A percentile compares a stretch with the other conserved stretches of the same genome.
Evolutionary conservation across 169 alveolate genomes (phyloP).

Genomic region (Cyclospora cayetanensis): DNA sequence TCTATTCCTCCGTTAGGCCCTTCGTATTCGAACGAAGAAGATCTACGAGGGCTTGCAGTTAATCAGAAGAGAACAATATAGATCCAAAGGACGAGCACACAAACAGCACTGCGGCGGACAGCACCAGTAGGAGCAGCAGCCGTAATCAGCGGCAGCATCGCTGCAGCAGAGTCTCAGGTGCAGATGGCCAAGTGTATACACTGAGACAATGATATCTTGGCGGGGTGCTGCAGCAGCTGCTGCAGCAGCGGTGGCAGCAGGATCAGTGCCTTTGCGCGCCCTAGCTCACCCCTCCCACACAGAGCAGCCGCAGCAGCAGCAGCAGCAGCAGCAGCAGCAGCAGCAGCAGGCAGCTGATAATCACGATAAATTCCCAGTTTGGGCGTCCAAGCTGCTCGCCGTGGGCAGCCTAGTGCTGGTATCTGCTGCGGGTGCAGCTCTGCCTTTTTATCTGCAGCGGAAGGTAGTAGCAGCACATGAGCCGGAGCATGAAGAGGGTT

Average conservation of each 20-base stretch:
- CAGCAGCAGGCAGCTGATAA: neutral
- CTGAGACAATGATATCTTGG: neutral
- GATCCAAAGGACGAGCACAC: too few relatives aligned
- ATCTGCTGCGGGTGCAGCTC: neutral
- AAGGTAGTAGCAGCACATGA: neutral
- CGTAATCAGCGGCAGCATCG: neutral
- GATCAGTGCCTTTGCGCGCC: neutral
- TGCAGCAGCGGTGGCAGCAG: conserved; percentile 9
- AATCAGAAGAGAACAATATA: too few relatives aligned
- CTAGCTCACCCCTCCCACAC: neutral
- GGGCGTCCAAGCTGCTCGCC: neutral
- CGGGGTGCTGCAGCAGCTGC: neutral
- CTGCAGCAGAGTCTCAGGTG: neutral
- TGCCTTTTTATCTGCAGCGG: neutral
- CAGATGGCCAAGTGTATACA: neutral
- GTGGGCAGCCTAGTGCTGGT: neutral
- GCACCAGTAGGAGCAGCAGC: neutral
- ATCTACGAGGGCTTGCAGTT: too few relatives aligned
- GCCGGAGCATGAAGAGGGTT: neutral
- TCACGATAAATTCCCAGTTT: neutral
- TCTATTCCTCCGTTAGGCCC: too few relatives aligned
- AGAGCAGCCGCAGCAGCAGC: neutral
- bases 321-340: neutral
- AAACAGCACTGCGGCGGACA: too few relatives aligned
- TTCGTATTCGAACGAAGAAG: too few relatives aligned